phyloP scores from a whole-genome alignment of 116 monocot genomes.

The Dioscorea cayenensis region DNA sequence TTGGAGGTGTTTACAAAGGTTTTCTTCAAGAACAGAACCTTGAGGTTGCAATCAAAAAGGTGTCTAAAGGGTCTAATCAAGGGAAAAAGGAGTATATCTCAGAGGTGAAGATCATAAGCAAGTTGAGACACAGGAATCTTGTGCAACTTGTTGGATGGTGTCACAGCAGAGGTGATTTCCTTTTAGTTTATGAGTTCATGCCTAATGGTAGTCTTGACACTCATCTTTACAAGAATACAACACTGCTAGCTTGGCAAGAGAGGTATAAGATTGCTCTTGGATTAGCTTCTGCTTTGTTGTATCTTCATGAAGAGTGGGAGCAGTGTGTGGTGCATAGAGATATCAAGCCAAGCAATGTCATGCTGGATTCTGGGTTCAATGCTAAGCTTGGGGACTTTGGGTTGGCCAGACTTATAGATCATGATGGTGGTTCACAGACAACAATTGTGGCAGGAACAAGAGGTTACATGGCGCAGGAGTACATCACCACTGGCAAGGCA shows the following conservation, averaged over 20 bases:
- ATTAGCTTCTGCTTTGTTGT: neutral
- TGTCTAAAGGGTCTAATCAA: conserved; percentile 30
- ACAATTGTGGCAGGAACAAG: neutral
- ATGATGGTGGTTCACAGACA: neutral
- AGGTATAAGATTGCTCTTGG: neutral
- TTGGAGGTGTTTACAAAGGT: conserved; percentile 46
- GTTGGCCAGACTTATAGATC: neutral
- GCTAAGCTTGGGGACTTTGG: conserved; percentile 9
- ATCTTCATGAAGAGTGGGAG: conserved; percentile 5
- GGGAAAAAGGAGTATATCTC: conserved; percentile 52
- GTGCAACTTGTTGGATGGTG: conserved; percentile 7
- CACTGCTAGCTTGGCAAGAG: neutral
- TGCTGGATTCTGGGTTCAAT: neutral
- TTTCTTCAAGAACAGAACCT: neutral
- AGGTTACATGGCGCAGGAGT: conserved; percentile 1
- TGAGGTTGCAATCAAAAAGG: conserved; percentile 9
- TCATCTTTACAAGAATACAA: neutral
- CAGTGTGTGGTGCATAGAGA: conserved; percentile 4
- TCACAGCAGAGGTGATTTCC: neutral
- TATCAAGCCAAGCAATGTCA: conserved; percentile 4
- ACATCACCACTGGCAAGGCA: conserved; percentile 1
- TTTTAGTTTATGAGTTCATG: conserved; percentile 9
- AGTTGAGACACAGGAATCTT: conserved; percentile 41
- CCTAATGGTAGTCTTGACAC: conserved; percentile 7
- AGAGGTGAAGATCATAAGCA: conserved; percentile 50